Base-by-base conservation (phyloP, 129 eudicot genomes). In the Scalesia atractyloides region DNA sequence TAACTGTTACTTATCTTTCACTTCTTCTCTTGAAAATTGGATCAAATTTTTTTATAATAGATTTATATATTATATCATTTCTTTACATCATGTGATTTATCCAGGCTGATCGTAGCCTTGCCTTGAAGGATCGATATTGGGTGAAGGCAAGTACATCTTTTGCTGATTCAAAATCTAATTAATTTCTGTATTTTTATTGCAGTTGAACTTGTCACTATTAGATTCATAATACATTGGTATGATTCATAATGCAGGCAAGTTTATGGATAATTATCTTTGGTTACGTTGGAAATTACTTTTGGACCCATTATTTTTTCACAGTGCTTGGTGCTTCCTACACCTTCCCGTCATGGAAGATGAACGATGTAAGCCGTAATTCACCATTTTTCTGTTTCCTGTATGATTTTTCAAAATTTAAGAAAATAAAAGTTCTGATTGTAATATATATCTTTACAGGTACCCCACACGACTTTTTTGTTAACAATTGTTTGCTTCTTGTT, bases 341-440 rank as follows among this genome's bases (percentile, higher is more conserved):
- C 46, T 93, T 93, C 65, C 98, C 98, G 10, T 93, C 98, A 33
- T 90, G 98, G 98, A 93, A 80, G 82, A 93, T 93, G 97, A 93
- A 93, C 71, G 81, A 90, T 58, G 97, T 93, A 82, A 82, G 91
- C 73, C 66, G 12, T 15, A 44, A 17, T 36, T 30, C 39, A 36
- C 11, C 33, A 36, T 60, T 34, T 0, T 18, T 24, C 66, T 69
- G 36, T 53, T 44, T 51, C 39, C 58, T 76, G 49, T 3, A 13
- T 64, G 66, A 24, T 54, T 66, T 10, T 7, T 3, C n/a, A 19
- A 19, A 56, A 19, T 15, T 4, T 50, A 49, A 10, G 47, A 70
- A 17, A 26, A 47, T 14, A 9, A 43, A 43, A 72, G 46, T 0
- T 33, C 5, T 18, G 46, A 47, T 70, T 68, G 18, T 15, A 8